Conservation (phyloP, 2,329 filamentous ascomycete genomes). For the Zymoseptoria brevis region DNA sequence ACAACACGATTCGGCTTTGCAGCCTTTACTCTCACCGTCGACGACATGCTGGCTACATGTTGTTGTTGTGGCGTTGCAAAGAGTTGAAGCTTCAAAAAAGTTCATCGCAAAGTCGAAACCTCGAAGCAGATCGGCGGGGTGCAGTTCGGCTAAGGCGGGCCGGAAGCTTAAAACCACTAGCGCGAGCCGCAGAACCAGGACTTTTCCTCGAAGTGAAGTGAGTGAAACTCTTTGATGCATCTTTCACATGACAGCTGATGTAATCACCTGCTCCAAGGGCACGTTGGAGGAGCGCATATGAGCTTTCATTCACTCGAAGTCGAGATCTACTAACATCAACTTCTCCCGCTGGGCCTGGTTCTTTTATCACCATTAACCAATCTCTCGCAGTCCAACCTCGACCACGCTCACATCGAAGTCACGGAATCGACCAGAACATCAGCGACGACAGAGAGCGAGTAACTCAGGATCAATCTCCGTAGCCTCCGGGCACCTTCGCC, state of each 20-base stretch:
- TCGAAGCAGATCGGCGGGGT: constrained; percentile 6
- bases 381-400: not conserved
- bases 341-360: not conserved
- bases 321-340: not conserved
- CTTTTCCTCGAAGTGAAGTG: not conserved
- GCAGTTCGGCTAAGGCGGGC: not conserved
- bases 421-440: not conserved
- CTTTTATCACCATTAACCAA: not conserved
- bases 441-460: not conserved
- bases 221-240: not conserved
- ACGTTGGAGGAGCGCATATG: not conserved
- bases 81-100: not conserved
- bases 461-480: not conserved
- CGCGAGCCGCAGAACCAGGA: not conserved
- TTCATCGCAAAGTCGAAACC: constrained; percentile 4
- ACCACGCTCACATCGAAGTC: not conserved
- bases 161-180: constrained; percentile 2
- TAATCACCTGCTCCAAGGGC: not conserved
- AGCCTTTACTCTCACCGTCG: constrained; percentile 34
- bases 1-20: constrained; percentile 29
- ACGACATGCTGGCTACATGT: constrained; percentile 34
- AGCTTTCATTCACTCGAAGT: not conserved
- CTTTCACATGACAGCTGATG: constrained; percentile 1
- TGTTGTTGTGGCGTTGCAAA: constrained; percentile 1
- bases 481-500: not conserved